phyloP scores from a whole-genome alignment of 2,329 filamentous ascomycete genomes.

The Diplocarpon rosae region DNA sequence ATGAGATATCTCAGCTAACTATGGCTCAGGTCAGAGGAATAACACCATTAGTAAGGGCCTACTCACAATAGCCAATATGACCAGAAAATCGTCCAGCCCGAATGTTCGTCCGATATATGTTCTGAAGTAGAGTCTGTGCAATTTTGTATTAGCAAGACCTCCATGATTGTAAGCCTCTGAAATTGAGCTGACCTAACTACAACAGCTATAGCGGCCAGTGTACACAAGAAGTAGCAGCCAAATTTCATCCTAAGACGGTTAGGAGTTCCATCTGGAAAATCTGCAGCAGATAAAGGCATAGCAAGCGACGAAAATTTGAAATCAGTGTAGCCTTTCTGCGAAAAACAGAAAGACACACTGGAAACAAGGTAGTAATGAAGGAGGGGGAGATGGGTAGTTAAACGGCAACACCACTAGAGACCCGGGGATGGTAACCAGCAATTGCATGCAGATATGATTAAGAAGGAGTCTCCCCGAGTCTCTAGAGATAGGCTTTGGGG shows the following conservation, averaged over 20 bases:
- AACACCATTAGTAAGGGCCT: background rate
- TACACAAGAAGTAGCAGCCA: constrained; percentile 2
- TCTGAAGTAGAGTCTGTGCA: background rate
- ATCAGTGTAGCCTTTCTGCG: background rate
- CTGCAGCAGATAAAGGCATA: background rate
- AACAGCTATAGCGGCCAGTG: background rate
- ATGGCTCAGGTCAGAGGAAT: too few species aligned
- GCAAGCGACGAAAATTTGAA: background rate
- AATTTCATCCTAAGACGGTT: background rate
- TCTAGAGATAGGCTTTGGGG: too few species aligned
- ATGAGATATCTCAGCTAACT: too few species aligned
- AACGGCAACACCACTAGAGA: too few species aligned
- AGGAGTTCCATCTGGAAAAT: background rate
- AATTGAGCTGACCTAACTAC: background rate
- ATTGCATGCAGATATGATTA: too few species aligned
- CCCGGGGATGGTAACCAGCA: too few species aligned
- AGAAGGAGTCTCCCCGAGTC: too few species aligned
- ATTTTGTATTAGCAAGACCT: too few species aligned
- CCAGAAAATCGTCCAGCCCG: constrained; percentile 1
- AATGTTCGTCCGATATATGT: background rate
- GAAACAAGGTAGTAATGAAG: background rate
- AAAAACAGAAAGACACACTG: background rate
- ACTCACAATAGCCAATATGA: background rate
- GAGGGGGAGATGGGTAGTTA: too few species aligned
- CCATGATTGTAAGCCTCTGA: too few species aligned